A percentile compares a stretch with the other conserved stretches of the same genome.
phyloP scores from a whole-genome alignment of 768 basidiomycete species.

The Suillus clintonianus region DNA sequence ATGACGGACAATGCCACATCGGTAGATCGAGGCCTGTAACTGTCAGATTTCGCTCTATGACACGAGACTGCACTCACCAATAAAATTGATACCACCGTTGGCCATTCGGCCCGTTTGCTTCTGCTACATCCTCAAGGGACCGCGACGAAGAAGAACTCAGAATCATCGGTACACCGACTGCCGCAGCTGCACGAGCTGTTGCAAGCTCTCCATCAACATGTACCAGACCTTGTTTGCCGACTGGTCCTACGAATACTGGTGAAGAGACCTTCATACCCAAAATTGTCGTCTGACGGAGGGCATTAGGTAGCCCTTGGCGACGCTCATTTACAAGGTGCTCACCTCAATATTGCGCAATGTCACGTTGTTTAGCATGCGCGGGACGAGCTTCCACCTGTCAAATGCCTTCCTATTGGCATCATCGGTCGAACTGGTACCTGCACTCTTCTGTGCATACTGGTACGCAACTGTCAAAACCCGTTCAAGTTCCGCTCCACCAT shows the following conservation, averaged over 20 bases:
- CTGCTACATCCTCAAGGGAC: slow-evolving; percentile 51
- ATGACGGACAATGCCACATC: slow-evolving; percentile 44
- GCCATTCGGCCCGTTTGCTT: slow-evolving; percentile 42
- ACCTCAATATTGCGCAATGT: slow-evolving; percentile 53
- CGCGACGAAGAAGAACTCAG: slow-evolving; percentile 37
- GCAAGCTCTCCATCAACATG: slow-evolving; percentile 45
- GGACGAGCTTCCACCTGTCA: slow-evolving; percentile 56
- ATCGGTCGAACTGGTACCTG: slow-evolving; percentile 67
- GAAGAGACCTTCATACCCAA: slow-evolving; percentile 43
- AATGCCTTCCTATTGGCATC: slow-evolving; percentile 62
- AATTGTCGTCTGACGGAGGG: slow-evolving; percentile 55
- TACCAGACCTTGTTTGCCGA: slow-evolving; percentile 58
- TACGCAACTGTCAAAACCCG: slow-evolving; percentile 50
- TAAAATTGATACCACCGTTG: slow-evolving; percentile 55
- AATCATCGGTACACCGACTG: slow-evolving; percentile 45
- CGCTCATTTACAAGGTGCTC: slow-evolving; percentile 2
- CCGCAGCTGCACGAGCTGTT: slow-evolving; percentile 44
- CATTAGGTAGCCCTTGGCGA: background rate
- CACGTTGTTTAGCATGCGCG: slow-evolving; percentile 56
- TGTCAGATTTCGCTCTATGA: background rate
- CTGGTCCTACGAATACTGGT: slow-evolving; percentile 56
- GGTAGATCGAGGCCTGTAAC: slow-evolving; percentile 37
- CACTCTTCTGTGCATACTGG: slow-evolving; percentile 69
- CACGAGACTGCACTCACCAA: slow-evolving; percentile 29
- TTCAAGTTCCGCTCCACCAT: background rate